A percentile compares a stretch with the other conserved stretches of the same genome.
Evolutionary conservation across 1,139 yeast species (phyloP).

Genomic region (Protomyces inouyei): DNA sequence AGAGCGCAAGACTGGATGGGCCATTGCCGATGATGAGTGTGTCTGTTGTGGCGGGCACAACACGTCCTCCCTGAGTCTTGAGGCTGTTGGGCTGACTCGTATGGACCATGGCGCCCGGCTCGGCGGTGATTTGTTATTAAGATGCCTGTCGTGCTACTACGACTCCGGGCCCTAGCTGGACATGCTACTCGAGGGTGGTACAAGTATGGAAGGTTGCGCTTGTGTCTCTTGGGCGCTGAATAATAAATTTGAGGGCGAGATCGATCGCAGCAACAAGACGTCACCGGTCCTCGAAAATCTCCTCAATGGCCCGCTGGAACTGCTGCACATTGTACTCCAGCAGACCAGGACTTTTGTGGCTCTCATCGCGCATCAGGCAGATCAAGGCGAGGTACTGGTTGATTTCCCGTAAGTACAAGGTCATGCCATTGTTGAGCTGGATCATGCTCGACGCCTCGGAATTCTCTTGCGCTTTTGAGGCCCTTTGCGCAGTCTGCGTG

Average conservation of each 20-base stretch:
- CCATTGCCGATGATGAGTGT: conserved; percentile 37
- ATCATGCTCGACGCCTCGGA: conserved; percentile 34
- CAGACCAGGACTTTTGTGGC: conserved; percentile 51
- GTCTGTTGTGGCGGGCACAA: conserved; percentile 31
- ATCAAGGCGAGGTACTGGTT: conserved; percentile 88
- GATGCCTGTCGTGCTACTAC: too few species aligned
- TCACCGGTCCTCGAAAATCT: conserved; percentile 46
- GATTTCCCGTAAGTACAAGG: conserved; percentile 82
- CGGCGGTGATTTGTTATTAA: too few species aligned
- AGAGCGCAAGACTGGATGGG: conserved; percentile 39
- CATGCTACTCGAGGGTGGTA: too few species aligned
- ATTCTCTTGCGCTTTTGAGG: neutral
- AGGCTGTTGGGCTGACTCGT: neutral
- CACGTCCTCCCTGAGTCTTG: neutral
- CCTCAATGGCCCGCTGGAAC: conserved; percentile 71
- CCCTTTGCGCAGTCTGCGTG: neutral
- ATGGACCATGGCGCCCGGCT: neutral
- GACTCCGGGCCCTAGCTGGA: too few species aligned
- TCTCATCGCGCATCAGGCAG: conserved; percentile 67
- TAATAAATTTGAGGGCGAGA: neutral
- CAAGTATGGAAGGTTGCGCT: too few species aligned
- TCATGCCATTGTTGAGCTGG: conserved; percentile 68
- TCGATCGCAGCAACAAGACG: neutral
- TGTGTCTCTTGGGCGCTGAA: too few species aligned
- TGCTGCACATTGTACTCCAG: conserved; percentile 85